Conservation (phyloP, 768 basidiomycete species). For the Mycena crocata region DNA sequence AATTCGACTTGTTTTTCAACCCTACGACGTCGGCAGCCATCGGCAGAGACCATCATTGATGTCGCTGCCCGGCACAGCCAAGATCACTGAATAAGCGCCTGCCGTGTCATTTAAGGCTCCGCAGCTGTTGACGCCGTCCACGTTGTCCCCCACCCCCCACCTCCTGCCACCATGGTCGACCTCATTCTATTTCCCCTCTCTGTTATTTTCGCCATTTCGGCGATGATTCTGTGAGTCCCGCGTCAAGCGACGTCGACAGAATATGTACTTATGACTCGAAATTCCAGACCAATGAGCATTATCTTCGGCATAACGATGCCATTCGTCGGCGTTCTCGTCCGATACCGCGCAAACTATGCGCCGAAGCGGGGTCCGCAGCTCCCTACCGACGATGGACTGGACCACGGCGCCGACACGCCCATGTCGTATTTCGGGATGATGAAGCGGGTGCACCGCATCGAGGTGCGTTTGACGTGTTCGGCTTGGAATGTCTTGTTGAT, state of each 20-base stretch:
- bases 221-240: not conserved
- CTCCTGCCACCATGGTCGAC: too few relatives aligned
- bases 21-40: too few relatives aligned
- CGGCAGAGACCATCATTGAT: too few relatives aligned
- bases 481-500: not conserved
- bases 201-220: not conserved
- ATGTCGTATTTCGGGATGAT: slow-evolving; percentile 22
- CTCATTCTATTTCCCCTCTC: not conserved
- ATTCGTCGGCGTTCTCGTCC: slow-evolving; percentile 17
- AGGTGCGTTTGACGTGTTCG: not conserved
- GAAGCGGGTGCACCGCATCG: slow-evolving; percentile 21
- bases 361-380: not conserved
- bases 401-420: not conserved
- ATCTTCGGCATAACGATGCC: slow-evolving; percentile 7
- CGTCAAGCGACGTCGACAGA: not conserved
- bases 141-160: not conserved
- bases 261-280: not conserved
- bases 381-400: not conserved
- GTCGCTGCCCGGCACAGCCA: too few relatives aligned
- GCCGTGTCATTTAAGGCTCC: not conserved
- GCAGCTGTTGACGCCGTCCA: not conserved
- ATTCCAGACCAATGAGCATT: not conserved
- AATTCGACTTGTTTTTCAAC: too few relatives aligned
- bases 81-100: too few relatives aligned
- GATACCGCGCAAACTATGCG: slow-evolving; percentile 17